Evolutionary conservation across 1,284 basidiomycete species (phyloP), one percentile per base, ranked within the genome.

Genomic region (Cryptococcus sp.): DNA sequence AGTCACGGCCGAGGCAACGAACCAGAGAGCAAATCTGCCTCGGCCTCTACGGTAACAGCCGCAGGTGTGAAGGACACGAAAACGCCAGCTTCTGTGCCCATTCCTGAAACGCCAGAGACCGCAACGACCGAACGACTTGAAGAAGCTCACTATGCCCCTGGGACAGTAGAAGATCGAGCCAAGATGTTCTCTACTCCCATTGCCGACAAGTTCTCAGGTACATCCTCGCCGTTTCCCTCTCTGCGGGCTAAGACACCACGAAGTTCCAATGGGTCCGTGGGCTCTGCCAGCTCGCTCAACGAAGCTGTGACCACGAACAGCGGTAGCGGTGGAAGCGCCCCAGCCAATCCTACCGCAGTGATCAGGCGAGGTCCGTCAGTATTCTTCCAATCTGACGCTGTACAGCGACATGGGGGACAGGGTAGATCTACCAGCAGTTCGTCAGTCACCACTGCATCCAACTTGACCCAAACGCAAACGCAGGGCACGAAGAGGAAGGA

Each of bases 171-270:
- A 16, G 69, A 67, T 6, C 66, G 72, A 8, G 47, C 67, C 8
- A 65, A 60, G 20, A 49, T 63, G 8, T 72, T 70, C 4, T 64
- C 67, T 16, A 77, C 75, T 0, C 78, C 78, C 10, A 80, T 80
- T 40, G 76, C 76, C 5, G 78, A 80, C 57, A 64, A 65, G 16
- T 80, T 78, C 60, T 60, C 66, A 16, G 50, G 65, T 6, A 63
- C 62, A 5, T 67, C 68, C 22, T 57, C 60, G 10, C 52, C 61
- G 13, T 64, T 69, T 5, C 57, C 68, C 2, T 52, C 65, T 5
- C 58, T 71, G 0, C 59, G 66, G 8, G 52, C n/a, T 1, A 35
- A 35, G 30, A 35, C 30, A 35, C 60, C 64, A 4, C 57, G 63
- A 47, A 63, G 64, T 25, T 67, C 62, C 16, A 61, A 46, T 16